A percentile compares a stretch with the other conserved stretches of the same genome.
phyloP scores from a whole-genome alignment of 2,329 filamentous ascomycete species.

The Fusarium sp. region DNA sequence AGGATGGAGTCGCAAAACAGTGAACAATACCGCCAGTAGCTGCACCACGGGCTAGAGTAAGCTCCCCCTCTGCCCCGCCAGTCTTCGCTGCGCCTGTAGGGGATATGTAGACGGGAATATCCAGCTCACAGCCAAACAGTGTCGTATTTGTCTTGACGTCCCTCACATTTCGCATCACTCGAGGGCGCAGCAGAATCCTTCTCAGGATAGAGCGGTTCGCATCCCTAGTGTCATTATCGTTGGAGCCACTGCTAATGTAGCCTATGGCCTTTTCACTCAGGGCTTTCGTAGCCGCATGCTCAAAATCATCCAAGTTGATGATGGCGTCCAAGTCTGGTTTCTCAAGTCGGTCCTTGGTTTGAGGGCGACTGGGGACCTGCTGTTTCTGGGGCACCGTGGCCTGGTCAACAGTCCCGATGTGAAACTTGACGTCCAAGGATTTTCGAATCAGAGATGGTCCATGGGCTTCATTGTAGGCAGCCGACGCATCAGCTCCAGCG shows the following conservation, averaged over 20 bases:
- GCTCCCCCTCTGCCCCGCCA: slow-evolving; percentile 32
- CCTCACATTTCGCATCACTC: slow-evolving; percentile 38
- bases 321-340: background rate
- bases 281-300: slow-evolving; percentile 12
- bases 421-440: background rate
- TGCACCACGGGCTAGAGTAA: slow-evolving; percentile 33
- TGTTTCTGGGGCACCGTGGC: background rate
- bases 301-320: background rate
- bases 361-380: background rate
- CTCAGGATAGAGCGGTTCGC: slow-evolving; percentile 30
- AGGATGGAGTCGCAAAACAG: slow-evolving; percentile 71
- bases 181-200: slow-evolving; percentile 41
- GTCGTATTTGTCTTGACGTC: slow-evolving; percentile 22
- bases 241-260: slow-evolving; percentile 40
- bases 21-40: slow-evolving; percentile 64
- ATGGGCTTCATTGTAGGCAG: slow-evolving; percentile 4
- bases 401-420: background rate
- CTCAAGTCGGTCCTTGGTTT: background rate
- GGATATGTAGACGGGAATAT: slow-evolving; percentile 37
- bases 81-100: slow-evolving; percentile 34
- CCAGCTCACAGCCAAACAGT: slow-evolving; percentile 37
- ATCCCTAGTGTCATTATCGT: slow-evolving; percentile 41
- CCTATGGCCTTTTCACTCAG: slow-evolving; percentile 39
- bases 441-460: slow-evolving; percentile 5
- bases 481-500: slow-evolving; percentile 10